phyloP scores from a whole-genome alignment of 352 stramenopile genomes.

The Phytophthora uliginosa region DNA sequence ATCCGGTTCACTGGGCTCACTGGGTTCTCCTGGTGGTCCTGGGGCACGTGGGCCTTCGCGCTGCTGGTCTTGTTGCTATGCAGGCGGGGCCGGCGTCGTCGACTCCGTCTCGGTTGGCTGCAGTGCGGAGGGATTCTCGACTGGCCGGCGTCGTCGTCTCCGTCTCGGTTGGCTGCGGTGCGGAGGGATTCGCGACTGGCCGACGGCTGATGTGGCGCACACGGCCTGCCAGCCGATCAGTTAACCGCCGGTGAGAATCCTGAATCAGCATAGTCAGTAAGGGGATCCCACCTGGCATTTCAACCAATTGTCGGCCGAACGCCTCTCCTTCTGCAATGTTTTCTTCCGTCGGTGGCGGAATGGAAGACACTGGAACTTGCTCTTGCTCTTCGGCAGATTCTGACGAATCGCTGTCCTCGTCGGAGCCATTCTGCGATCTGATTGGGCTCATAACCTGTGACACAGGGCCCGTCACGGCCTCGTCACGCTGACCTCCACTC shows the following conservation, averaged over 20 bases:
- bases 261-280: not conserved
- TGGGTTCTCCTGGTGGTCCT: too few species aligned
- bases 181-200: too few species aligned
- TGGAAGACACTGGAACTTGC: not conserved
- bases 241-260: not conserved
- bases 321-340: not conserved
- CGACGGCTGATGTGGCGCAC: too few species aligned
- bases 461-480: too few species aligned
- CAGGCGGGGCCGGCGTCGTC: too few species aligned
- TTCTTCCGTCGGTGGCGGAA: not conserved
- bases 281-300: too few species aligned
- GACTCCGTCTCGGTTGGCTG: not conserved
- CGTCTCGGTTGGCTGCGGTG: too few species aligned
- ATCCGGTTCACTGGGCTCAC: not conserved
- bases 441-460: not conserved
- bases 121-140: too few species aligned
- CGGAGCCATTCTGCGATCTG: not conserved
- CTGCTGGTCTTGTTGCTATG: too few species aligned
- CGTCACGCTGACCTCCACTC: not conserved
- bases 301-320: not conserved
- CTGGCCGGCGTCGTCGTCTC: not conserved
- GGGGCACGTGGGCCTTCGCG: too few species aligned
- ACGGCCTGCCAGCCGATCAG: not conserved
- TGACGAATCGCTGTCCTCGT: not conserved
- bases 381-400: not conserved